Evolutionary conservation across 306 rosid genomes (phyloP), one percentile per base, ranked within the genome.

Genomic region (Notholithocarpus densiflorus): DNA sequence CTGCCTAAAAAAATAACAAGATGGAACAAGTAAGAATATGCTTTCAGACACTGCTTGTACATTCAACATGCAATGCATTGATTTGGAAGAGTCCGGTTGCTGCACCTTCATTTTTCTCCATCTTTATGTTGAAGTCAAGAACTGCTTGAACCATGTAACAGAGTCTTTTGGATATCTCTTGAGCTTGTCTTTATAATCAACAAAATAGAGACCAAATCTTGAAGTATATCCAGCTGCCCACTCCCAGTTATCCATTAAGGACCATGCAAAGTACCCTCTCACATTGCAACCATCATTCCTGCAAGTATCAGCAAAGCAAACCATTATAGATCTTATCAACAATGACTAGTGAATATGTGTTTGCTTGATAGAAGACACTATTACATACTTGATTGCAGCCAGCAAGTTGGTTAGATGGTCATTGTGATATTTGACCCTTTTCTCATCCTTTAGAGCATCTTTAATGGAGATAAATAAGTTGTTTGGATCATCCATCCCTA

Each of bases 401-500:
- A 68, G 66, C 76, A 95, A 82, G 70, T 79, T 79, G 54, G 91
- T 84, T 45, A 95, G 81, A 82, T 93, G 93, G 85, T 85, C 97
- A 72, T 55, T 79, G 90, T 75, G 89, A 82, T 93, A 95, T 82
- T 84, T 86, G 60, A 95, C 86, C 75, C 99, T 83, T 79, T 93
- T 95, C 73, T 85, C 90, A 80, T 95, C 98, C 90, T 91, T 89
- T 9, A 91, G 82, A 37, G 96, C 96, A 48, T 90, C 80, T 83
- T 88, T 73, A 21, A 86, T 79, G 23, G 96, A 27, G 68, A 77
- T 84, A 1, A 84, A 68, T 60, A 37, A 78, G 31, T 29, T 76
- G 73, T 92, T 92, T 56, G 92, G 86, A 82, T 94, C 98, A 82
- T 94, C 97, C 97, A 94, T 94, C 17, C 98, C 99, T 95, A 73